Base-by-base conservation (phyloP, 192 early-diverging fungal genomes). In the Coemansia sp. region DNA sequence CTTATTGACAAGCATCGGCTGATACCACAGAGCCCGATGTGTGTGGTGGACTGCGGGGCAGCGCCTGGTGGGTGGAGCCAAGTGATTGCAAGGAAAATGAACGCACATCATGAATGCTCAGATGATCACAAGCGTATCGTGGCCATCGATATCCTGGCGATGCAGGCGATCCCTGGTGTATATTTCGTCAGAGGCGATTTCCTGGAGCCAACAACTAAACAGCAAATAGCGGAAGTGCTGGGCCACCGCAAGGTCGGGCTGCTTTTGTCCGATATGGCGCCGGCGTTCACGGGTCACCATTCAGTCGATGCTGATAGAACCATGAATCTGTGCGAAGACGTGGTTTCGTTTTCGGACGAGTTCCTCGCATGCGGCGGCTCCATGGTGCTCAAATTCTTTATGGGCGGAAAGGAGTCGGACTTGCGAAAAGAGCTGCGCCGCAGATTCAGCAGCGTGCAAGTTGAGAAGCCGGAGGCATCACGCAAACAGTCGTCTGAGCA, bases 11-110 rank as follows among this genome's bases (percentile, higher is more conserved):
- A 81, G 49, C 82, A 88, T 64, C 46, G 33, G 43, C 64, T 81
- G 2, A n/a, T 76, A 4, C 79, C 73, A 7, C 49, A 46, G 15
- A n/a, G 52, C 26, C 23, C 46, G 26, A 28, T 37, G 28, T 81
- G 79, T 51, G 83, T 84, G 26, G 83, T 86, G 59, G 90, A 88
- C 61, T 87, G 86, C 48, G 91, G 91, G 0, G 89, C 90, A 16
- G 73, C 86, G 16, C 92, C 92, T 0, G 92, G 92, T 48, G 89
- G 91, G 4, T 93, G 92, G 92, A 85, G 86, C 68, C 89, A 92
- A 70, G 89, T 91, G 23, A 71, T 84, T 13, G 81, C 87, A 1
- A 71, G 72, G 3, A 58, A 60, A 46, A 10, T 20, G 26, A 8
- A 15, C 59, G 15, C 15, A 46, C 2, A 12, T 7, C 48, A 8